A percentile compares a stretch with the other conserved stretches of the same genome.
Conservation (phyloP, 306 rosid genomes). For the Fragaria nilgerrensis region DNA sequence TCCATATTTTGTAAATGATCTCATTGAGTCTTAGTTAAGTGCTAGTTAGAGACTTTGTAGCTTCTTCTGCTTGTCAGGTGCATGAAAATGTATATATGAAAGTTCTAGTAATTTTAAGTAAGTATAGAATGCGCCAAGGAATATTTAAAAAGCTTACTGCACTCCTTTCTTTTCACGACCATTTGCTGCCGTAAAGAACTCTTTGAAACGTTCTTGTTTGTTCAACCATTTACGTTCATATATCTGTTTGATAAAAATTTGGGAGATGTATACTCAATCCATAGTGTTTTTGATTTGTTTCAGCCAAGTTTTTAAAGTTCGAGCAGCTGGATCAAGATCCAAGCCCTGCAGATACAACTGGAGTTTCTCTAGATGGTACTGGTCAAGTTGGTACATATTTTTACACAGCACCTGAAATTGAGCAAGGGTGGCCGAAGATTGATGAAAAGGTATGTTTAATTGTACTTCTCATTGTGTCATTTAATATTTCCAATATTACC, state of each 20-base stretch:
- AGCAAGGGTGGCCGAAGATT: constrained; percentile 98
- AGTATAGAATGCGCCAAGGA: neutral
- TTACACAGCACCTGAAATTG: constrained; percentile 99
- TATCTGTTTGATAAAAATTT: neutral
- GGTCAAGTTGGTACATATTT: constrained; percentile 97
- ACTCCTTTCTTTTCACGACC: neutral
- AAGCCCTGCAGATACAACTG: constrained; percentile 61
- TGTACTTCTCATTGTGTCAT: constrained; percentile 3
- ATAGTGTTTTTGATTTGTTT: constrained; percentile 15
- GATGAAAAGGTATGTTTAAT: constrained; percentile 71
- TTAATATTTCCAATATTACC: neutral
- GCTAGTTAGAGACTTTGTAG: neutral
- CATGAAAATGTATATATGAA: neutral
- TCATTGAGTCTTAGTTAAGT: neutral
- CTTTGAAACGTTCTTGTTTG: neutral
- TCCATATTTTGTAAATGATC: constrained; percentile 23
- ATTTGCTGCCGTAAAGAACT: neutral
- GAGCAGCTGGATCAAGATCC: constrained; percentile 93
- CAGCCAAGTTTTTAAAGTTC: constrained; percentile 96
- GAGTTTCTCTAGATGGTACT: constrained; percentile 87
- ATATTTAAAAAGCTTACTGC: neutral
- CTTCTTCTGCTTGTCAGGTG: neutral
- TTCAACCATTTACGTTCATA: neutral
- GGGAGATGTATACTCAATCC: neutral
- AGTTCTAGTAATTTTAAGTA: neutral